Base-by-base conservation (phyloP, 768 basidiomycete genomes). In the Cystofilobasidium ferigula region DNA sequence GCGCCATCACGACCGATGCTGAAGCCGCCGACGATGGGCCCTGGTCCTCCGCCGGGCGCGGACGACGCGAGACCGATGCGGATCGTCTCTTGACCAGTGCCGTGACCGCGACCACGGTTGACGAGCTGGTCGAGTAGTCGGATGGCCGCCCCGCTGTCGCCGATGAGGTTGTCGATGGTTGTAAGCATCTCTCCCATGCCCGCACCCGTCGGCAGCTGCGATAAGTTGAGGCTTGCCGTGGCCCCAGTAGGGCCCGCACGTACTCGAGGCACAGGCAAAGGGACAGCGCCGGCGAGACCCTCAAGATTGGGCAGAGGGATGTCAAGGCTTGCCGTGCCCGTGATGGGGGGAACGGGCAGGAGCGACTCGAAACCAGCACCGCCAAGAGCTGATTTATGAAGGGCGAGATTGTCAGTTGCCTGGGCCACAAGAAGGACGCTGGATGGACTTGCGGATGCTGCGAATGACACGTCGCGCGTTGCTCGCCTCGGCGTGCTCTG, bases 61-160 rank as follows among this genome's bases (percentile, higher is more conserved):
- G 51, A 16, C 5, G 51, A 54, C 4, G 65, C 59, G 2, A 67
- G 81, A 71, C 89, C 87, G 40, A 93, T 81, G 45, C 86, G 83
- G 71, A 92, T 85, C 20, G 84, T 82, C 70, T 88, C 87, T 7
- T 82, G 28, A 77, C 28, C 77, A 80, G 13, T 56, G 18, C 36
- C 28, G 61, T 79, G 81, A 48, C 80, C 80, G 22, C 80, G 79
- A 32, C 82, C 79, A 57, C 83, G 83, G 57, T 82, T 79, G 70
- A 93, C 82, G 54, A 94, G 81, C 56, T 90, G 86, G 62, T 92
- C 87, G 71, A 95, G 82, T 32, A 92, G 79, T 71, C 92, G 89
- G 22, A 86, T 80, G 10, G 87, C 87, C 30, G 87, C 86, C 3
- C 65, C 65, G 61, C 91, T 84, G 62, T 51, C 84, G 0, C 88